Base-by-base conservation (phyloP, 2,329 filamentous ascomycete genomes). In the Ambrosiella xylebori region DNA sequence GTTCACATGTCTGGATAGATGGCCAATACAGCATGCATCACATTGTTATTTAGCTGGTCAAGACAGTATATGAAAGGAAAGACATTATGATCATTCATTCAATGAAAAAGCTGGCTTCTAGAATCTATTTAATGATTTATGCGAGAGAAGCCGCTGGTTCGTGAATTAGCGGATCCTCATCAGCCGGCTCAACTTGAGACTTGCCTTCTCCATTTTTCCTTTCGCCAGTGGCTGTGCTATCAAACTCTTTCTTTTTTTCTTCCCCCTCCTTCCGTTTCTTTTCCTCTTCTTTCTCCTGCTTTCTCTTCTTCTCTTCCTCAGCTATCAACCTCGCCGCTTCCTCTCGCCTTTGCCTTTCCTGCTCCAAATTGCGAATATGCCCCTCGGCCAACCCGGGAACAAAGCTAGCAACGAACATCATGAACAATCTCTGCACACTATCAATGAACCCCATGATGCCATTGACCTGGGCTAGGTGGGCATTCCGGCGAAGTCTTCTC, bases 351-450 rank as follows among this genome's bases (percentile, higher is more conserved):
- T 68, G 35, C 73, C 69, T 61, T 72, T 77, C 74, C 3, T 74
- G 76, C 63, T 80, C 77, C 1, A 80, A 66, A 50, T 77, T 73
- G 27, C 76, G 77, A 61, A 85, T 83, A 61, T 85, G 81, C 54
- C 80, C 71, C 67, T 85, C 81, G 0, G 80, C 80, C 27, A 85
- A 75, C 8, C 81, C 81, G 0, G 81, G 81, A 1, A 81, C 79
- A 61, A 85, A 75, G 65, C 81, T 85, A 17, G 81, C 81, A 19
- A 85, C 69, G 64, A 85, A 84, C 27, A 85, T 70, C 13, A 84
- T 73, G 0, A 77, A n/a, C 9, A 47, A 47, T 13, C 19, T 47
- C 67, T 85, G 80, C 4, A 77, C 51, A 7, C 52, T 19, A 17
- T 54, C 37, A 11, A 50, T 67, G 58, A 77, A 75, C 55, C 74